Base-by-base conservation (phyloP, 2,329 filamentous ascomycete species). In the Cladophialophora psammophila region DNA sequence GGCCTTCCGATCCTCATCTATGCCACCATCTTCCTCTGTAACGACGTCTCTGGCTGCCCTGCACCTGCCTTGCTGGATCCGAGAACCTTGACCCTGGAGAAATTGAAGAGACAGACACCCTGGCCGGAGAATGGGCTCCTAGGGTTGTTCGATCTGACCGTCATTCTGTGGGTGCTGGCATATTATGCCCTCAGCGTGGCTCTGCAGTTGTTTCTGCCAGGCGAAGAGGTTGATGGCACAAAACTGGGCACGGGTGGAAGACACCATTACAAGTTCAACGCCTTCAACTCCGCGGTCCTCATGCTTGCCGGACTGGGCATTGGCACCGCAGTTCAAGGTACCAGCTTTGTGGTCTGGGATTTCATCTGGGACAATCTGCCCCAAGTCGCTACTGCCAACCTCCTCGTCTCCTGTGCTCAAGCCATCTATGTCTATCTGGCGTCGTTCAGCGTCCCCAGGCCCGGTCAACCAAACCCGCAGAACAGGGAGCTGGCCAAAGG, bases 291-390 rank as follows among this genome's bases (percentile, higher is more conserved):
- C n/a, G 90, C 90, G 68, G 79, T 93, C 63, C 84, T 91, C 69
- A 94, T 90, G 59, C 82, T 96, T 53, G 84, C 85, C n/a, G 82
- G 90, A 5, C 86, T 90, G 60, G 88, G 88, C 38, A 89, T 89
- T 8, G 94, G 93, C 57, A 97, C 93, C 2, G 79, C 89, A 45
- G 80, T 88, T 3, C 87, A 94, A 73, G 94, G 94, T 64, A 88
- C 92, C 60, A 85, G 94, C 20, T 97, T 96, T 74, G 86, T 88
- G 8, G 86, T 97, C 60, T 99, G 94, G 94, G 92, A 90, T 32
- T 98, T 93, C 80, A 93, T 98, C 75, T 90, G 91, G 82, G 90
- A 96, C 76, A 94, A 98, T 81, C 96, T 94, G 77, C 76, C 95
- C 60, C 92, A 94, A 77, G 85, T 99, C 60, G 84, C 96, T 36